These are phyloP conservation scores for Musa schizocarpa DNA, from an alignment of 176 grass and related monocot species.

Conservation along the genomic window DNA sequence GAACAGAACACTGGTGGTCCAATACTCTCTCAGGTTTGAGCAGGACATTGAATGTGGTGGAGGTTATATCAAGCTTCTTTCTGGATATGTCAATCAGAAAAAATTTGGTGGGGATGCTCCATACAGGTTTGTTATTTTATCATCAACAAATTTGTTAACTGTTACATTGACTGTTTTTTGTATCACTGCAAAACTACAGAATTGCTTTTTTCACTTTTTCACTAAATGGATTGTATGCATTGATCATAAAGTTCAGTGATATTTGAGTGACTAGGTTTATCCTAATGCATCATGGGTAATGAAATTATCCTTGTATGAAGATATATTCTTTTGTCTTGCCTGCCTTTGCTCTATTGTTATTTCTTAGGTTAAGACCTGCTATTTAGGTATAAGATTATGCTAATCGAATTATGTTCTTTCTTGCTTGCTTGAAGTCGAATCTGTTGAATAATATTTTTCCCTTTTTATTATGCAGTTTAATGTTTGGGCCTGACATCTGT, in stretches of 20 bases:
- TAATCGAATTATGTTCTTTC: too few species aligned
- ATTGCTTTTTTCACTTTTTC: too few species aligned
- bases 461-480: slow-evolving; percentile 50
- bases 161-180: too few species aligned
- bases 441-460: slow-evolving; percentile 15
- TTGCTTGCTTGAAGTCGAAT: background rate
- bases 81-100: slow-evolving; percentile 98
- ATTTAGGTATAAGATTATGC: background rate
- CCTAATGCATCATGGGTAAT: background rate
- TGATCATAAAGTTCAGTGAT: too few species aligned
- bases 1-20: slow-evolving; percentile 68
- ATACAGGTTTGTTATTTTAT: slow-evolving; percentile 51
- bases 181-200: too few species aligned
- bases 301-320: background rate
- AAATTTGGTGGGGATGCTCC: slow-evolving; percentile 97
- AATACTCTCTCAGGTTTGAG: slow-evolving; percentile 98
- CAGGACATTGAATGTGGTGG: slow-evolving; percentile 99
- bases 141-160: background rate
- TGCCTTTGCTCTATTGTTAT: background rate
- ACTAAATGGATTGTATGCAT: too few species aligned
- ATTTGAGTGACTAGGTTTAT: background rate
- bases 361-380: background rate
- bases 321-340: background rate
- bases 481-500: slow-evolving; percentile 97
- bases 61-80: slow-evolving; percentile 96